Evolutionary conservation across 805 yeast genomes (phyloP).

Genomic region (Kodamaea laetipori): DNA sequence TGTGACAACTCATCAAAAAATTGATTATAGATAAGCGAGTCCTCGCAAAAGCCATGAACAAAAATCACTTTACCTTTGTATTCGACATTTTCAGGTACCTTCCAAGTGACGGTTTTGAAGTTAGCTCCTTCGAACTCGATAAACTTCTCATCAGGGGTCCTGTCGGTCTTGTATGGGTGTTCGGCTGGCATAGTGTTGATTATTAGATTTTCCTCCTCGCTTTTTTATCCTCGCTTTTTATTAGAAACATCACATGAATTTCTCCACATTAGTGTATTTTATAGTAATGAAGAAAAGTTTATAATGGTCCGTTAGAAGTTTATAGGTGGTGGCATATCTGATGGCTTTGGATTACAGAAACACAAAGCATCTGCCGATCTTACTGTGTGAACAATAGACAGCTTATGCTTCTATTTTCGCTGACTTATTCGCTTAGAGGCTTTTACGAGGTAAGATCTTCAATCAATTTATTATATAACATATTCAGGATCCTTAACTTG

Average conservation of each 20-base stretch:
- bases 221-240: background rate
- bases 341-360: no score
- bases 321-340: no score
- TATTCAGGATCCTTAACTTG: no score
- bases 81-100: constrained; percentile 33
- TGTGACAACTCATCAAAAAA: constrained; percentile 53
- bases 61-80: constrained; percentile 57
- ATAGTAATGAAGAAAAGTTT: no score
- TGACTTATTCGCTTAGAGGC: no score
- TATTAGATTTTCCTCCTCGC: background rate
- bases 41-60: constrained; percentile 76
- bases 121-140: constrained; percentile 41
- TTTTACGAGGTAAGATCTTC: no score
- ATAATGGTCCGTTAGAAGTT: no score
- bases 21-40: constrained; percentile 49
- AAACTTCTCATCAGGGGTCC: constrained; percentile 30
- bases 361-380: no score
- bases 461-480: no score
- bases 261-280: no score
- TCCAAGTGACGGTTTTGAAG: constrained; percentile 45
- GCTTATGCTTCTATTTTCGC: no score
- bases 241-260: background rate
- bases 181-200: constrained; percentile 14
- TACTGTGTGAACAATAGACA: no score
- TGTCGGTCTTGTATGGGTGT: constrained; percentile 39